phyloP scores from a whole-genome alignment of 2,329 filamentous ascomycete species.

The Capronia americana region DNA sequence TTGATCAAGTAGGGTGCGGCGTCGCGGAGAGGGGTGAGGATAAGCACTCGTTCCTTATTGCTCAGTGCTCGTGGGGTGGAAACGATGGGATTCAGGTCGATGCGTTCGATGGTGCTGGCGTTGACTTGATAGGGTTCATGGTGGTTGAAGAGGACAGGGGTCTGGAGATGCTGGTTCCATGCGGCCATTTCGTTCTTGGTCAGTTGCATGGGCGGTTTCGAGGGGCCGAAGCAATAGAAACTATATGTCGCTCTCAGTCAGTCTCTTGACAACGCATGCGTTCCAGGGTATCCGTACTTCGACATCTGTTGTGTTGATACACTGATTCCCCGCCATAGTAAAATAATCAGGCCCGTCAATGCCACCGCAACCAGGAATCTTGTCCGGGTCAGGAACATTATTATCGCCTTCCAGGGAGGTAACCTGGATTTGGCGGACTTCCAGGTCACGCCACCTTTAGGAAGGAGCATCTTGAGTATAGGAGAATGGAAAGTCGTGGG shows the following conservation, averaged over 20 bases:
- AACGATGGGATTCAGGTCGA: slow-evolving; percentile 83
- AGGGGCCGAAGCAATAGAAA: slow-evolving; percentile 96
- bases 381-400: slow-evolving; percentile 74
- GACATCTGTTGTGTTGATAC: slow-evolving; percentile 85
- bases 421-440: slow-evolving; percentile 83
- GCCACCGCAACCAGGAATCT: slow-evolving; percentile 78
- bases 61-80: slow-evolving; percentile 78
- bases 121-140: slow-evolving; percentile 88
- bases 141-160: slow-evolving; percentile 95
- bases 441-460: slow-evolving; percentile 90
- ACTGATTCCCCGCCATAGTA: slow-evolving; percentile 87
- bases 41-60: slow-evolving; percentile 86
- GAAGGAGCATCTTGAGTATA: slow-evolving; percentile 75
- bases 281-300: slow-evolving; percentile 64
- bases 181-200: slow-evolving; percentile 84
- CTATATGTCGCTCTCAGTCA: slow-evolving; percentile 55
- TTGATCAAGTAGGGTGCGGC: slow-evolving; percentile 80
- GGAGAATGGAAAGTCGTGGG: slow-evolving; percentile 12
- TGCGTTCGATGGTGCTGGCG: slow-evolving; percentile 74
- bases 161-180: slow-evolving; percentile 88
- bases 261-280: slow-evolving; percentile 5
- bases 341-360: slow-evolving; percentile 71
- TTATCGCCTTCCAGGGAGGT: slow-evolving; percentile 75
- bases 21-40: slow-evolving; percentile 92
- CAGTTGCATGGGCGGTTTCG: slow-evolving; percentile 97